phyloP scores from a whole-genome alignment of 305 asterid genomes.

The Coffea humblotiana region DNA sequence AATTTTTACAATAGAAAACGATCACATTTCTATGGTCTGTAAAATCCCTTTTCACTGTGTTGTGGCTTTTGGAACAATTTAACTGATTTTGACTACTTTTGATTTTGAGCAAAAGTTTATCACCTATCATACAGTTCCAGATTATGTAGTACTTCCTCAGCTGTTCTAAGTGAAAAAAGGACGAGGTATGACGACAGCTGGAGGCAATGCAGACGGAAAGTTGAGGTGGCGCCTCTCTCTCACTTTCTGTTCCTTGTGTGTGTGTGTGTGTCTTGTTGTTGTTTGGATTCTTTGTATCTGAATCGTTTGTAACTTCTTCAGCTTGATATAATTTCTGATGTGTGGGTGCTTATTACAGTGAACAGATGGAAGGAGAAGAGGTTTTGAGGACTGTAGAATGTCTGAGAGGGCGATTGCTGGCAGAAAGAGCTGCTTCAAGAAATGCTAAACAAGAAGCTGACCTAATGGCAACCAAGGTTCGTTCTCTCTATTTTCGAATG shows the following conservation, averaged over 20 bases:
- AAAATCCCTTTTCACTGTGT: neutral
- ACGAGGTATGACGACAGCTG: conserved; percentile 4
- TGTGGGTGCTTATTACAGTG: conserved; percentile 22
- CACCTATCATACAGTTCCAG: neutral
- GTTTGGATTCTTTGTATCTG: neutral
- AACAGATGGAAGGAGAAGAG: conserved; percentile 46
- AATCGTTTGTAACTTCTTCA: neutral
- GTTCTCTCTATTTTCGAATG: neutral
- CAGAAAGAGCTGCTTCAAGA: conserved; percentile 72
- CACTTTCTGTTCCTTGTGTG: neutral
- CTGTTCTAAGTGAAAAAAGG: neutral
- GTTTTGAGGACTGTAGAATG: conserved; percentile 60
- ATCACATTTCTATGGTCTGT: neutral
- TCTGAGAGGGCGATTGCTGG: conserved; percentile 77
- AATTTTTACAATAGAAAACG: neutral
- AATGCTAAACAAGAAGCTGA: conserved; percentile 60
- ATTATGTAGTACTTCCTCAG: neutral
- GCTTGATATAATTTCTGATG: neutral
- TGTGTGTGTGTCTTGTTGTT: too few species aligned
- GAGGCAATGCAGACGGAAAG: conserved; percentile 18
- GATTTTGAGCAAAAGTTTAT: too few species aligned
- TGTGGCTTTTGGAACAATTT: neutral
- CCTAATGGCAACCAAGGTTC: conserved; percentile 53
- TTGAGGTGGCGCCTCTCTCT: conserved; percentile 8
- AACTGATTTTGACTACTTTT: neutral